Percentiles rank a stretch among this genome's conserved stretches.
phyloP scores from a whole-genome alignment of 805 yeast species.

The Lipomyces yamanashiensis region DNA sequence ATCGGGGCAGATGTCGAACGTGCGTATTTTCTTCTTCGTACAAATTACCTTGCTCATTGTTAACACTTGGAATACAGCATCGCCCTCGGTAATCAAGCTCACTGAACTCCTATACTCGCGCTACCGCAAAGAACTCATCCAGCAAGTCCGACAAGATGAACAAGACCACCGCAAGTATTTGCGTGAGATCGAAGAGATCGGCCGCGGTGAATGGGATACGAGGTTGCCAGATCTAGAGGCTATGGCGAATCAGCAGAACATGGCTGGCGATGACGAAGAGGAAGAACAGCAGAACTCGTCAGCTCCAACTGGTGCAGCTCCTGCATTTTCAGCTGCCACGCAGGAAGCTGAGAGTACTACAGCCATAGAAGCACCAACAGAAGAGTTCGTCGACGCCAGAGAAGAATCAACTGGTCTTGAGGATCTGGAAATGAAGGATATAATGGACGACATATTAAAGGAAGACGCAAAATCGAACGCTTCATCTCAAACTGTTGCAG shows the following conservation, averaged over 20 bases:
- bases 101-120: constrained; percentile 31
- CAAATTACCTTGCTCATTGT: neutral
- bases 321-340: neutral
- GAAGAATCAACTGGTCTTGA: constrained; percentile 28
- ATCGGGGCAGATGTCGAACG: constrained; percentile 31
- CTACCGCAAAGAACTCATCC: constrained; percentile 30
- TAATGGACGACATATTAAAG: constrained; percentile 20
- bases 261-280: constrained; percentile 12
- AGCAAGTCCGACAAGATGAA: constrained; percentile 45
- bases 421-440: constrained; percentile 27
- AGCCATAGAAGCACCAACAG: constrained; percentile 24
- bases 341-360: neutral
- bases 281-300: constrained; percentile 7
- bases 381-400: constrained; percentile 12
- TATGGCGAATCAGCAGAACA: constrained; percentile 9
- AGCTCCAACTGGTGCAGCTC: neutral
- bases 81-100: constrained; percentile 37
- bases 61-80: constrained; percentile 19
- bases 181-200: constrained; percentile 50
- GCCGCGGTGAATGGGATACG: constrained; percentile 50
- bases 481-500: neutral
- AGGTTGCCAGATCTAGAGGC: constrained; percentile 40
- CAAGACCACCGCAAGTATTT: constrained; percentile 45
- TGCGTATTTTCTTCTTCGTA: constrained; percentile 15
- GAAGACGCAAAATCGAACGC: constrained; percentile 8